Base-by-base conservation (phyloP, 2,329 filamentous ascomycete species). In the Paraphoma sp. region DNA sequence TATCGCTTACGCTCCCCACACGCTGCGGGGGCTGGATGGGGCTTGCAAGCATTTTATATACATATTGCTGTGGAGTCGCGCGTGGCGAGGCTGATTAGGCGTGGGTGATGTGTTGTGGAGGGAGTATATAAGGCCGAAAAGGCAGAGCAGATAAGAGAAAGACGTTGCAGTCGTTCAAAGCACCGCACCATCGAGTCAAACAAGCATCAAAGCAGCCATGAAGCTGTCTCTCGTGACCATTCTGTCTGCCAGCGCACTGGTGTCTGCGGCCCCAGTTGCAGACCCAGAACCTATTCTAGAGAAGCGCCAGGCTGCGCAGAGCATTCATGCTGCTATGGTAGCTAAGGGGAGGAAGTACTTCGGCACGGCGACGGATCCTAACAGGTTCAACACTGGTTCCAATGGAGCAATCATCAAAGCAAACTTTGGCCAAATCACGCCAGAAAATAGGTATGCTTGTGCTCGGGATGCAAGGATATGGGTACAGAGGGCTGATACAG, bases 261-360 rank as follows among this genome's bases (percentile, higher is more conserved):
- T 60, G 28, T 62, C 67, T 57, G 72, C 73, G 48, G 56, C 65
- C 33, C 73, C 72, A 8, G 57, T 70, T 44, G 60, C 70, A 44
- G 69, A 74, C 48, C 68, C 72, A 45, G 69, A 73, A 59, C 55
- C 60, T 14, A 14, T 67, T 2, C 61, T 75, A 31, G 63, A 65
- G 41, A 59, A 64, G 40, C 73, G 73, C 45, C 72, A 76, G 57
- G 72, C 72, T 38, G 63, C 72, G 3, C 62, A 75, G 57, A 87
- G 83, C 76, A 81, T 89, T 63, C 78, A 88, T 71, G 74, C 74
- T 51, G 79, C 83, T 23, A 84, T 89, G 76, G 82, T 84, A 68
- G 82, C 82, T 52, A 85, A 86, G 72, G 87, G 87, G 62, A 90
- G 88, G 78, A 80, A 84, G 64, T 91, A 90, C 78, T 88, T 84